Base-by-base conservation (phyloP, 2,329 filamentous ascomycete species). In the Botryotinia convoluta region DNA sequence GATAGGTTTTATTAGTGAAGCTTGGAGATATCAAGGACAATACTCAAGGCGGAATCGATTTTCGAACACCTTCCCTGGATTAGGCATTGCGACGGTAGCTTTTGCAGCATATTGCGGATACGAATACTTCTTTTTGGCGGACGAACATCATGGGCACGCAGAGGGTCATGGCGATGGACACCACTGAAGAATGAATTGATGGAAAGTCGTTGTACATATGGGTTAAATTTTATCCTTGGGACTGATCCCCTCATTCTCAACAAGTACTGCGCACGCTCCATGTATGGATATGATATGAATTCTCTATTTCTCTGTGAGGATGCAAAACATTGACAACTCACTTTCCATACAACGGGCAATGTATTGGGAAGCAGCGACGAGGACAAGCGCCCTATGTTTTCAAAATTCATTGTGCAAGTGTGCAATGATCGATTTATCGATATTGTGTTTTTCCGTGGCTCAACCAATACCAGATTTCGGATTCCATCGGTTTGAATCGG, bases 31-130 rank as follows among this genome's bases (percentile, higher is more conserved):
- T 87, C 91, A 88, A 51, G 96, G 95, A 76, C 91, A 89, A 72
- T 98, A 98, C 87, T 92, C 91, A 77, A 90, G 95, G 79, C 92
- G 87, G 85, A 97, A 97, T 85, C 92, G 96, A 79, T 96, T 98
- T 87, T 94, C 91, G 85, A 86, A 88, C 80, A 87, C 90, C 76
- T 94, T 99, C 82, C 96, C 96, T 54, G 96, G 96, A 75, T 87
- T 99, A 79, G 96, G 96, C 77, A 97, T 95, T 79, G 96, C 94
- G 45, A 92, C 92, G 8, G 95, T 96, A 74, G 95, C 95, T 63
- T 99, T 99, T 83, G 90, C 92, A 68, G 91, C 86, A 76, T 99
- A 99, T 86, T 94, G 95, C 83, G 90, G 89, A 74, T 97, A 94
- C 84, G 96, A 99, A 86, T 89, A 96, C 83, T 84, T 97, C 72